Base-by-base conservation (phyloP, 192 early-diverging fungal genomes). In the Coemansia brasiliensis region DNA sequence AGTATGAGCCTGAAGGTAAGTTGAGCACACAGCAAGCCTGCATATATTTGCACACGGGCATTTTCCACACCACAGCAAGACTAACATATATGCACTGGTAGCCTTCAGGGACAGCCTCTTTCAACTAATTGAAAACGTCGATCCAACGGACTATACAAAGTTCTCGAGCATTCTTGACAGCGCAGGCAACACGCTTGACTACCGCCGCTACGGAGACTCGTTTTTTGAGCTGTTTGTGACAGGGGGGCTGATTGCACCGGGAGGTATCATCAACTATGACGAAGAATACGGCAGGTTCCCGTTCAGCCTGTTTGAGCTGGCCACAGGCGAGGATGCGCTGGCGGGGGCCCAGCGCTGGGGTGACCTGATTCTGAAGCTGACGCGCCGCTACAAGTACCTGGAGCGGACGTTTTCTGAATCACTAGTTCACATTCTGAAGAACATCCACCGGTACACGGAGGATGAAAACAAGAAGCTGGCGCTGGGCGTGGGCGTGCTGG, bases 331-430 rank as follows among this genome's bases (percentile, higher is more conserved):
- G 25, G 48, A 63, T 69, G 83, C 86, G 59, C 57, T 82, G 55
- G 82, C 83, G 49, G 83, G 69, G 45, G 83, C 95, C 74, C 85
- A 79, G 65, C 84, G 85, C 52, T 83, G 89, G 57, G 90, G 91
- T 49, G 90, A 91, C 21, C 85, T 98, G 55, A 88, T 98, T 72
- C 84, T 86, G 75, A 88, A 91, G 79, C 82, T 98, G 58, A 90
- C 94, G 64, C 90, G 92, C 54, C 84, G 95, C 43, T 94, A 94
- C 84, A 94, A 94, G 82, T 98, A 98, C 71, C 85, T 98, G 55
- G 87, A 92, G 81, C 79, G 83, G 52, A 82, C 79, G 53, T 88
- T 96, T 70, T 90, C 94, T 73, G 93, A 95, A 51, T 88, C 88
- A 41, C 59, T 92, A 52, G 81, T 81, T 55, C 92, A 94, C 64